Conservation (phyloP, 1,139 yeast species). For the Scheffersomyces segobiensis region DNA sequence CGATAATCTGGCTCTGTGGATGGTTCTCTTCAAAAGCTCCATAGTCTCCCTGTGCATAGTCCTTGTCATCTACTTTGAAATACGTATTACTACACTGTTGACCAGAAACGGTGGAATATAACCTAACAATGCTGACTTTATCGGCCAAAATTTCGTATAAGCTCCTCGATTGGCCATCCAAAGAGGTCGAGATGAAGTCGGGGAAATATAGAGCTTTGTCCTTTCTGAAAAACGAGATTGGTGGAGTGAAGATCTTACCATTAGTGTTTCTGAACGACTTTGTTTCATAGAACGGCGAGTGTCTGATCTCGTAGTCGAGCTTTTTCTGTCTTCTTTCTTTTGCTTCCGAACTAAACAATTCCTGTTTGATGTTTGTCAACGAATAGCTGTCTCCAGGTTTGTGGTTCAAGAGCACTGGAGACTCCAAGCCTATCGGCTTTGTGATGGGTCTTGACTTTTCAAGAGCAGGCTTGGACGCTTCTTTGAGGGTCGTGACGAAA, state of each 20-base stretch:
- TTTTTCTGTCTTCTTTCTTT: constrained; percentile 54
- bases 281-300: constrained; percentile 84
- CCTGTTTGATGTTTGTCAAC: constrained; percentile 21
- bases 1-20: constrained; percentile 68
- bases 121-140: constrained; percentile 62
- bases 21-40: constrained; percentile 30
- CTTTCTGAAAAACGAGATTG: constrained; percentile 68
- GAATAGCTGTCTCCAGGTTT: constrained; percentile 20
- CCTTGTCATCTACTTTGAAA: constrained; percentile 44
- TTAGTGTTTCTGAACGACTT: constrained; percentile 76
- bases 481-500: constrained; percentile 16
- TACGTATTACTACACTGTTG: constrained; percentile 65
- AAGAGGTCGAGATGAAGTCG: constrained; percentile 65
- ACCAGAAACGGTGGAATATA: constrained; percentile 72
- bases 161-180: constrained; percentile 42
- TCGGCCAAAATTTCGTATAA: constrained; percentile 34
- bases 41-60: constrained; percentile 35
- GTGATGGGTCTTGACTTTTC: constrained; percentile 21
- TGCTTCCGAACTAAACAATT: constrained; percentile 39
- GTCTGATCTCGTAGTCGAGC: constrained; percentile 75
- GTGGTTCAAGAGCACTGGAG: constrained; percentile 31
- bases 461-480: constrained; percentile 19
- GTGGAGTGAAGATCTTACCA: constrained; percentile 84
- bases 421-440: constrained; percentile 44
- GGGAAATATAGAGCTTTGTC: constrained; percentile 86